These are phyloP conservation scores for Phylloporus rhodoxanthus DNA, from an alignment of 768 basidiomycete species.

Conservation along the genomic window DNA sequence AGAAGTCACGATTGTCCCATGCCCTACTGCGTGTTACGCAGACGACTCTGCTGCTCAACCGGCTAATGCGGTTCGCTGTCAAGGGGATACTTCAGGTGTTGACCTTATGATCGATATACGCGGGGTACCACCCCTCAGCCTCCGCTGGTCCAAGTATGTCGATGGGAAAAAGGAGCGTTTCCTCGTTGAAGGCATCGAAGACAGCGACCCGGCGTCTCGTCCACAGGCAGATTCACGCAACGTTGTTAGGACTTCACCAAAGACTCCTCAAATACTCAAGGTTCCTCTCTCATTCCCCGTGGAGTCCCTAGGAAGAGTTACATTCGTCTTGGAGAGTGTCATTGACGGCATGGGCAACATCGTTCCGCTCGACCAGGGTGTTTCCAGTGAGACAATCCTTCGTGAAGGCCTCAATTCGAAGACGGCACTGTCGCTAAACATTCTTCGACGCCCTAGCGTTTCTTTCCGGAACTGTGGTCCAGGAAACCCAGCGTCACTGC, in stretches of 20 bases:
- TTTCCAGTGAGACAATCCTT: constrained; percentile 14
- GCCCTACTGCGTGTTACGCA: constrained; percentile 69
- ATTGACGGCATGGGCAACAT: constrained; percentile 79
- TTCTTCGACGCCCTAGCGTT: constrained; percentile 65
- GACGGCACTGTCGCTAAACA: constrained; percentile 55
- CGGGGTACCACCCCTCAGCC: constrained; percentile 71
- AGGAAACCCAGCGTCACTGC: constrained; percentile 62
- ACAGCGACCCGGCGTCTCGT: constrained; percentile 37
- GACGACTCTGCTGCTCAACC: constrained; percentile 32
- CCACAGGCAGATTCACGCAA: constrained; percentile 21
- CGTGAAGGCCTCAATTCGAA: constrained; percentile 36
- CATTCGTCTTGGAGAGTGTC: constrained; percentile 74
- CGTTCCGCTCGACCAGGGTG: constrained; percentile 41
- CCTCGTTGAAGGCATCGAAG: constrained; percentile 80
- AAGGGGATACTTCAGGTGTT: constrained; percentile 55
- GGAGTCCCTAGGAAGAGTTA: constrained; percentile 58
- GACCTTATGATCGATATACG: constrained; percentile 58
- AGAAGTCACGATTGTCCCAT: constrained; percentile 72
- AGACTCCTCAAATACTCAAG: constrained; percentile 49
- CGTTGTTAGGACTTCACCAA: constrained; percentile 18
- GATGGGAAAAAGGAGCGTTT: constrained; percentile 65
- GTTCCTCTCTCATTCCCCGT: constrained; percentile 66
- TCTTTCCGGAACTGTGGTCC: constrained; percentile 71
- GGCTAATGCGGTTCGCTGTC: constrained; percentile 53
- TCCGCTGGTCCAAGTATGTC: constrained; percentile 69